Conservation (phyloP, 345 rosid genomes). For the Heritiera littoralis region DNA sequence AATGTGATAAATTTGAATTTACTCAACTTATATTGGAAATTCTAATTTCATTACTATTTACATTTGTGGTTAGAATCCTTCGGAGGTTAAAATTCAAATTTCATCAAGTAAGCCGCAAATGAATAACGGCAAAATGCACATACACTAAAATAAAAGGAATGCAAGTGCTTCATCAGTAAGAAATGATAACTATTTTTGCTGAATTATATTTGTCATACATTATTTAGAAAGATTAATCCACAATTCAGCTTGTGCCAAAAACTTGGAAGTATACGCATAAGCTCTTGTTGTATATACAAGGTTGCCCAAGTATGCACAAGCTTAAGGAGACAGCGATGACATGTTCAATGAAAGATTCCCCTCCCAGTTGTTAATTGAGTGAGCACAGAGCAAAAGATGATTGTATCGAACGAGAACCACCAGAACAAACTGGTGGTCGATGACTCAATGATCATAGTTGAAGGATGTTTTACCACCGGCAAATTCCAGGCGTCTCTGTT, state of each 20-base stretch:
- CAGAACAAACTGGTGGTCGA: neutral
- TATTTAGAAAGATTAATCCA: no score
- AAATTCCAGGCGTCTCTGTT: conserved; percentile 67
- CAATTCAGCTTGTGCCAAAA: conserved; percentile 7
- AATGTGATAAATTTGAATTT: no score
- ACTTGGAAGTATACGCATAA: neutral
- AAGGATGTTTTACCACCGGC: conserved; percentile 55
- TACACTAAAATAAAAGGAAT: neutral
- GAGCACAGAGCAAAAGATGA: neutral
- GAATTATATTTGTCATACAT: neutral
- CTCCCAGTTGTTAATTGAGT: neutral
- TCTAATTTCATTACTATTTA: no score
- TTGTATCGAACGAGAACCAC: neutral
- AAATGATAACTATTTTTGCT: neutral
- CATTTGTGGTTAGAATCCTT: no score
- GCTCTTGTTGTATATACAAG: neutral
- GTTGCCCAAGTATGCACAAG: neutral
- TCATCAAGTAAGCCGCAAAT: no score
- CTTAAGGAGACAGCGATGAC: neutral
- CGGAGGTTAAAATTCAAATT: no score
- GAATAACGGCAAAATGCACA: no score
- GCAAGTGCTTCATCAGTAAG: neutral
- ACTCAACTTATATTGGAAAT: no score
- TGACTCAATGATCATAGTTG: neutral
- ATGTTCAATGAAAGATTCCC: neutral